phyloP scores from a whole-genome alignment of 2,329 filamentous ascomycete species.

The Colletotrichum sp. region DNA sequence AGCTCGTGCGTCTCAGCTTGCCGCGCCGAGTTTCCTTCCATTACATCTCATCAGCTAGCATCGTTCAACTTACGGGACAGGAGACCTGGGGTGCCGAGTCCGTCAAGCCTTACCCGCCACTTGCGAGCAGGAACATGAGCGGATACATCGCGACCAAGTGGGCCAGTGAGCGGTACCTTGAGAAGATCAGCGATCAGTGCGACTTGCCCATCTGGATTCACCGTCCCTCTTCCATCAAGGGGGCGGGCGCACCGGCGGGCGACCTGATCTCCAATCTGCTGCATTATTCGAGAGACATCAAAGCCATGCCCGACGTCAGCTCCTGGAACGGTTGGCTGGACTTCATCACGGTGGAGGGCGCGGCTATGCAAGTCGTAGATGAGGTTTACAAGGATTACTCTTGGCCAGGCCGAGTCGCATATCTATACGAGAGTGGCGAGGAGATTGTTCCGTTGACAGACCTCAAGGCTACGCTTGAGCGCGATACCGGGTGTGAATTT shows the following conservation, averaged over 20 bases:
- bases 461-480: background rate
- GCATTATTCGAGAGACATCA: background rate
- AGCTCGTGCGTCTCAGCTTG: constrained; percentile 34
- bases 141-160: constrained; percentile 39
- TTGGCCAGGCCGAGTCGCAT: background rate
- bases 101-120: background rate
- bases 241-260: background rate
- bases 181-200: constrained; percentile 20
- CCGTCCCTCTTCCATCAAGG: constrained; percentile 21
- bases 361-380: background rate
- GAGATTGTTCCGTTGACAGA: background rate
- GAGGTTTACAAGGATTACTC: background rate
- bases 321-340: background rate
- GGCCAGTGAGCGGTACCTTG: constrained; percentile 35
- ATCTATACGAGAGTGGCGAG: background rate
- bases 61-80: constrained; percentile 5
- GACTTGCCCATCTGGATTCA: constrained; percentile 21
- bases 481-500: background rate
- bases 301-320: background rate
- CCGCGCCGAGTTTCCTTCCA: constrained; percentile 31
- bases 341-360: background rate
- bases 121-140: background rate
- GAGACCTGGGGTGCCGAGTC: background rate
- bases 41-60: constrained; percentile 31
- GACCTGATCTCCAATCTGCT: background rate